phyloP scores from a whole-genome alignment of 768 basidiomycete species.

The Leccinum uliginosum region DNA sequence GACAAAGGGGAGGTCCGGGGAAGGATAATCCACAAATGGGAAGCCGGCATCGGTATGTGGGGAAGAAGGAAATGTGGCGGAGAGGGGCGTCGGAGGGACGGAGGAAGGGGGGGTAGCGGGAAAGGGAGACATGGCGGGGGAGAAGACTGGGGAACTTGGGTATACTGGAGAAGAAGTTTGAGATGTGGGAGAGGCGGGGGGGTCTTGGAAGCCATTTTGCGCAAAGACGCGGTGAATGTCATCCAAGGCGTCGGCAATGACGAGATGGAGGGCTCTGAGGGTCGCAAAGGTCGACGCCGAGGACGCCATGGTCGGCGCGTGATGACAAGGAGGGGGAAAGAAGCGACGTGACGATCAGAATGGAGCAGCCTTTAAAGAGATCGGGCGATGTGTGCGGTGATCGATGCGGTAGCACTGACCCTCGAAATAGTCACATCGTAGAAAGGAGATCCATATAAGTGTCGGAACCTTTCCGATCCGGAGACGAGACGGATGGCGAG shows the following conservation, averaged over 20 bases:
- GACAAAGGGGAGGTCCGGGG: constrained; percentile 46
- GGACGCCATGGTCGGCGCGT: constrained; percentile 19
- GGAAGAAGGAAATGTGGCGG: constrained; percentile 21
- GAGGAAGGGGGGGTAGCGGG: constrained; percentile 26
- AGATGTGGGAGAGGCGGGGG: constrained; percentile 13
- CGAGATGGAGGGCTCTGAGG: constrained; percentile 58
- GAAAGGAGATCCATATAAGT: constrained; percentile 13
- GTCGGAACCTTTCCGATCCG: constrained; percentile 15
- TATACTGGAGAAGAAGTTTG: constrained; percentile 17
- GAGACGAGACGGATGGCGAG: constrained; percentile 6
- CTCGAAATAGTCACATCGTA: constrained; percentile 17
- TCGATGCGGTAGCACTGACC: not conserved
- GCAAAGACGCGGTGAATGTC: constrained; percentile 62
- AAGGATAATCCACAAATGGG: constrained; percentile 46
- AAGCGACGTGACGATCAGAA: constrained; percentile 3
- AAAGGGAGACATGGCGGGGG: constrained; percentile 24
- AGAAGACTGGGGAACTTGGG: constrained; percentile 30
- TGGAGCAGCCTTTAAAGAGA: constrained; percentile 16
- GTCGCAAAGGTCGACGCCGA: constrained; percentile 56
- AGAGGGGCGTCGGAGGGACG: constrained; percentile 29
- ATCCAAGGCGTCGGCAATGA: constrained; percentile 65
- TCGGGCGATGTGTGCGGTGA: not conserved
- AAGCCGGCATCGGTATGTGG: not conserved
- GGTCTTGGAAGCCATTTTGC: constrained; percentile 4
- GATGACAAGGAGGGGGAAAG: constrained; percentile 8